These are phyloP conservation scores for Vigna angularis DNA, from an alignment of 306 rosid species.

Conservation along the genomic window DNA sequence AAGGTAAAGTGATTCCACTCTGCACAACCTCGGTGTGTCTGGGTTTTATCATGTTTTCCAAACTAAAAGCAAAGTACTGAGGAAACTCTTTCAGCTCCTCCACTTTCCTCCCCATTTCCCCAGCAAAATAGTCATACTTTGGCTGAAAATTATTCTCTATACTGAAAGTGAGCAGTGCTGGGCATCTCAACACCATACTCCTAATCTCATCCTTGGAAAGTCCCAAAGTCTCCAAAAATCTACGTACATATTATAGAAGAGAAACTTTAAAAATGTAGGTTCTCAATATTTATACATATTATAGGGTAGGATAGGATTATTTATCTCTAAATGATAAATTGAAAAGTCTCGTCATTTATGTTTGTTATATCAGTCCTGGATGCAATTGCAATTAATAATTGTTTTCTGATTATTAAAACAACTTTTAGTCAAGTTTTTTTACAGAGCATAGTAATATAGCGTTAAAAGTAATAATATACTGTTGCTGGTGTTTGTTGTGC, in stretches of 20 bases:
- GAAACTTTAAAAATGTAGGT: background rate
- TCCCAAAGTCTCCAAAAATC: slow-evolving; percentile 67
- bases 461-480: slow-evolving; percentile 36
- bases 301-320: slow-evolving; percentile 42
- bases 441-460: no score
- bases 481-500: slow-evolving; percentile 57
- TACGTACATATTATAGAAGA: background rate
- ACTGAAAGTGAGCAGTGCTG: slow-evolving; percentile 83
- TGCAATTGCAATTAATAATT: slow-evolving; percentile 40
- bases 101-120: slow-evolving; percentile 66
- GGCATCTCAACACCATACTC: slow-evolving; percentile 77
- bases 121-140: slow-evolving; percentile 66
- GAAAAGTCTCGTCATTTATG: slow-evolving; percentile 46
- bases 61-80: slow-evolving; percentile 86
- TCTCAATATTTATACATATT: slow-evolving; percentile 62
- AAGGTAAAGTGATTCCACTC: slow-evolving; percentile 60
- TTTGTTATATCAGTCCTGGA: slow-evolving; percentile 41
- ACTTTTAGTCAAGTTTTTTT: no score
- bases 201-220: slow-evolving; percentile 59
- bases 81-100: slow-evolving; percentile 82
- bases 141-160: slow-evolving; percentile 85
- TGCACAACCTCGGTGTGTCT: slow-evolving; percentile 67
- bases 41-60: slow-evolving; percentile 91
- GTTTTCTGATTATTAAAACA: background rate
- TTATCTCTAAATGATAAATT: slow-evolving; percentile 40